Percentiles rank a stretch among this genome's conserved stretches.
Conservation (phyloP, 2,329 filamentous ascomycete species). For the Colletotrichum salicis region DNA sequence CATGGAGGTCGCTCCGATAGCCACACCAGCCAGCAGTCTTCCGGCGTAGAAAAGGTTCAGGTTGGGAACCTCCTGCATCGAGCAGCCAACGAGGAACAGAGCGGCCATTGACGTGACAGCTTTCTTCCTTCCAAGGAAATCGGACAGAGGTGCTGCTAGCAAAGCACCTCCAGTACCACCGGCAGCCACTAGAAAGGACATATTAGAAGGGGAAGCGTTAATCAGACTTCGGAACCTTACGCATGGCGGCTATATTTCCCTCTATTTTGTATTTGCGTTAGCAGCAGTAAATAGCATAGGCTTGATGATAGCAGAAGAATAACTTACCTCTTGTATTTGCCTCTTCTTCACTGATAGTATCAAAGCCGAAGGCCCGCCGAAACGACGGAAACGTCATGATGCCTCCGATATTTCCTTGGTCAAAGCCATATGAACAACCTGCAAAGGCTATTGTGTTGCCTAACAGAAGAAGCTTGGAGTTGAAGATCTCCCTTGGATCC, state of each 20-base stretch:
- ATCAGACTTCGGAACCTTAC: slow-evolving; percentile 34
- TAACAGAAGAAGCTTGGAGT: slow-evolving; percentile 46
- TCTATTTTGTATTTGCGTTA: slow-evolving; percentile 23
- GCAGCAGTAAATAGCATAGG: not conserved
- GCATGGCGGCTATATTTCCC: slow-evolving; percentile 46
- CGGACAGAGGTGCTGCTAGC: slow-evolving; percentile 48
- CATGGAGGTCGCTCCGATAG: slow-evolving; percentile 49
- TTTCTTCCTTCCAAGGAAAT: slow-evolving; percentile 49
- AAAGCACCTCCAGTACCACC: slow-evolving; percentile 50
- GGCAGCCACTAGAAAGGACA: slow-evolving; percentile 43
- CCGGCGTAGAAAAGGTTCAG: slow-evolving; percentile 49
- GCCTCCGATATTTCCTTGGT: slow-evolving; percentile 52
- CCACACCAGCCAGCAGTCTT: slow-evolving; percentile 48
- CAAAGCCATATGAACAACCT: slow-evolving; percentile 52
- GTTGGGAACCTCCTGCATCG: slow-evolving; percentile 49
- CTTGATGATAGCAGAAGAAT: no score
- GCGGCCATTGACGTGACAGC: slow-evolving; percentile 45
- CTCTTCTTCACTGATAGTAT: slow-evolving; percentile 40
- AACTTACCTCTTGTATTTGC: slow-evolving; percentile 40
- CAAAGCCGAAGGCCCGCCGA: slow-evolving; percentile 47
- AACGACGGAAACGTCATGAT: slow-evolving; percentile 50
- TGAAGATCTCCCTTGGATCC: slow-evolving; percentile 51
- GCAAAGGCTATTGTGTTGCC: slow-evolving; percentile 48
- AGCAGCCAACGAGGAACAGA: slow-evolving; percentile 47
- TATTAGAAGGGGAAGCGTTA: slow-evolving; percentile 4